Conservation (phyloP, 176 grass and related monocot genomes). For the sorghum (Sorghum bicolor) region DNA sequence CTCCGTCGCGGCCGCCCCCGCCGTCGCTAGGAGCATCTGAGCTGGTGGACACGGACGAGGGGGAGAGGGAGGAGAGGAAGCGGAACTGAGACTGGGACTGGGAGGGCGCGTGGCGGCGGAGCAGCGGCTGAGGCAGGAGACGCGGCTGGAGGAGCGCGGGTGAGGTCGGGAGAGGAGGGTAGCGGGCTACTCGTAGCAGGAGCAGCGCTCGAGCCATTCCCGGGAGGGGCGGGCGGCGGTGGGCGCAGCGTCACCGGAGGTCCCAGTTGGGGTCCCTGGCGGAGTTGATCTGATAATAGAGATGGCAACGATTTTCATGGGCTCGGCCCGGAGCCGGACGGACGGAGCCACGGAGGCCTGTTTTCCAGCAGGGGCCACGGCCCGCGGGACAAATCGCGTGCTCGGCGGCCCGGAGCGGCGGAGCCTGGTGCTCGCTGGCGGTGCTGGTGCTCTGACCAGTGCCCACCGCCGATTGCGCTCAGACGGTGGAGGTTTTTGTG, state of each 20-base stretch:
- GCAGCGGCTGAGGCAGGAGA: neutral
- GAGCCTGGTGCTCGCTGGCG: too few relatives aligned
- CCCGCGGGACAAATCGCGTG: neutral
- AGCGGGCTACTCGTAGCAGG: conserved; percentile 46
- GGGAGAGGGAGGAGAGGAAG: conserved; percentile 21
- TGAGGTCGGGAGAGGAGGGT: conserved; percentile 23
- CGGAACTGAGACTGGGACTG: neutral
- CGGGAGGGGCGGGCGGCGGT: neutral
- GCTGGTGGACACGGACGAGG: conserved; percentile 37
- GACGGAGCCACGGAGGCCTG: neutral
- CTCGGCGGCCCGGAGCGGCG: neutral
- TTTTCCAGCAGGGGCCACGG: neutral
- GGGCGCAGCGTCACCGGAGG: neutral
- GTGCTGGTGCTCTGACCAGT: neutral
- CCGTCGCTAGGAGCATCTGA: conserved; percentile 11
- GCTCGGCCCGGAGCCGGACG: neutral
- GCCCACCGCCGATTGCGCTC: neutral
- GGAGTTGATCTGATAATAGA: neutral
- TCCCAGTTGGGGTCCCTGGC: neutral
- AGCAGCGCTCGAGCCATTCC: conserved; percentile 52
- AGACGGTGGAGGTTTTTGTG: neutral
- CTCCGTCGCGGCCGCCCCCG: neutral
- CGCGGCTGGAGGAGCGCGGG: neutral
- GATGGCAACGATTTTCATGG: neutral
- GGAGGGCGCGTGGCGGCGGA: conserved; percentile 5